phyloP scores from a whole-genome alignment of 1,139 yeast species.

The Casaregolazyma lundiana region DNA sequence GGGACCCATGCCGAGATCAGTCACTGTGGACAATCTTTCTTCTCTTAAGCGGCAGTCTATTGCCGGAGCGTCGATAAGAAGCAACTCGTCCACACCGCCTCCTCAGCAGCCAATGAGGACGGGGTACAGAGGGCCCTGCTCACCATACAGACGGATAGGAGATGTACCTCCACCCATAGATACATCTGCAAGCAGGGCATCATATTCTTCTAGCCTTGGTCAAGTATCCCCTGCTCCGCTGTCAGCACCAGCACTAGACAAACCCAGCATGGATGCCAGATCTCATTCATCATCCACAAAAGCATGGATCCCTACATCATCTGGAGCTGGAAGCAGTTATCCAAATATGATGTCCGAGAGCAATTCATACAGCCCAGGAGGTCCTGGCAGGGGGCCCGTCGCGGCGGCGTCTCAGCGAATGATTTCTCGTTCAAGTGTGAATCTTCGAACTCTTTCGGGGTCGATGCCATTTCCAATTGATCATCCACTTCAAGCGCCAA shows the following conservation, averaged over 20 bases:
- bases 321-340: slow-evolving; percentile 5
- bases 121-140: neutral
- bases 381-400: slow-evolving; percentile 19
- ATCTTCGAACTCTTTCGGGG: slow-evolving; percentile 4
- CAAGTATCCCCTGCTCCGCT: neutral
- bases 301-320: slow-evolving; percentile 14
- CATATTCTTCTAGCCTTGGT: neutral
- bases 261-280: slow-evolving; percentile 11
- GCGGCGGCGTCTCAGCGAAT: slow-evolving; percentile 24
- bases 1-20: slow-evolving; percentile 2
- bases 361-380: slow-evolving; percentile 8
- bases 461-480: neutral
- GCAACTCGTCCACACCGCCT: neutral
- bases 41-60: neutral
- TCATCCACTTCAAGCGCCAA: neutral
- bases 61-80: neutral
- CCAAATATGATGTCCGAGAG: slow-evolving; percentile 4
- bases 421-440: slow-evolving; percentile 14
- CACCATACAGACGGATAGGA: neutral
- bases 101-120: neutral
- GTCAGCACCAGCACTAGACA: neutral
- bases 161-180: neutral
- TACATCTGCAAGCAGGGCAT: neutral
- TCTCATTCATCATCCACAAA: slow-evolving; percentile 24
- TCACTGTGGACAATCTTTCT: neutral